phyloP scores from a whole-genome alignment of 2,329 filamentous ascomycete species.

The Dendryphion nanum region DNA sequence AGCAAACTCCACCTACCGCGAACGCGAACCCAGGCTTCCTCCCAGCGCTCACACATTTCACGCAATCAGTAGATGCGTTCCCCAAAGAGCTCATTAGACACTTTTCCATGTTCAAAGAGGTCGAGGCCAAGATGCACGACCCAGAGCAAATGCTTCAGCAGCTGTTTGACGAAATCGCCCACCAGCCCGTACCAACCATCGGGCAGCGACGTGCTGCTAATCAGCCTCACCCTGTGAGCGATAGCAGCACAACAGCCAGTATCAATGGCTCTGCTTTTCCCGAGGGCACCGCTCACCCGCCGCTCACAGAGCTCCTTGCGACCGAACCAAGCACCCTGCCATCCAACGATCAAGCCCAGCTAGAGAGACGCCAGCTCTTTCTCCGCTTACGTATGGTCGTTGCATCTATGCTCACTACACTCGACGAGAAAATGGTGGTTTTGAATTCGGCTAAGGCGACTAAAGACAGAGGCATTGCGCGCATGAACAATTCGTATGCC shows the following conservation, averaged over 20 bases:
- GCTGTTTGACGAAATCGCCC: slow-evolving; percentile 64
- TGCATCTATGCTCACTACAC: slow-evolving; percentile 79
- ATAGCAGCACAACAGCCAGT: slow-evolving; percentile 42
- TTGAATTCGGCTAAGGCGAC: slow-evolving; percentile 90
- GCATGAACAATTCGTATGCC: slow-evolving; percentile 84
- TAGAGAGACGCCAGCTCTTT: slow-evolving; percentile 71
- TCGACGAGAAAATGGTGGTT: slow-evolving; percentile 98
- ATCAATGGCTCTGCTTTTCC: slow-evolving; percentile 32
- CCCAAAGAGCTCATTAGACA: slow-evolving; percentile 94
- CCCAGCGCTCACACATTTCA: slow-evolving; percentile 72
- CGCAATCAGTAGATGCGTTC: slow-evolving; percentile 86
- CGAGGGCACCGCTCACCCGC: slow-evolving; percentile 16
- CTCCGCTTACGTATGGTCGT: slow-evolving; percentile 75
- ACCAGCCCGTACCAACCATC: slow-evolving; percentile 44
- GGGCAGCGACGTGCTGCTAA: slow-evolving; percentile 26
- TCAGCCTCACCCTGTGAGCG: slow-evolving; percentile 29
- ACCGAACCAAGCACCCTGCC: slow-evolving; percentile 26
- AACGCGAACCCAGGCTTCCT: slow-evolving; percentile 54
- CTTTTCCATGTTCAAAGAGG: slow-evolving; percentile 93
- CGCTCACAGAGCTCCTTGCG: slow-evolving; percentile 24
- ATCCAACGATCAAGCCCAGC: slow-evolving; percentile 49
- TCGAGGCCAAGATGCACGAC: slow-evolving; percentile 92
- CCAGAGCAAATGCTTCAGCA: slow-evolving; percentile 80
- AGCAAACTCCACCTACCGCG: slow-evolving; percentile 38
- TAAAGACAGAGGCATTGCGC: slow-evolving; percentile 76